A percentile compares a stretch with the other conserved stretches of the same genome.
These are phyloP conservation scores for Wallacemonas sp. DNA, from an alignment of 208 protist species.

Conservation along the genomic window DNA sequence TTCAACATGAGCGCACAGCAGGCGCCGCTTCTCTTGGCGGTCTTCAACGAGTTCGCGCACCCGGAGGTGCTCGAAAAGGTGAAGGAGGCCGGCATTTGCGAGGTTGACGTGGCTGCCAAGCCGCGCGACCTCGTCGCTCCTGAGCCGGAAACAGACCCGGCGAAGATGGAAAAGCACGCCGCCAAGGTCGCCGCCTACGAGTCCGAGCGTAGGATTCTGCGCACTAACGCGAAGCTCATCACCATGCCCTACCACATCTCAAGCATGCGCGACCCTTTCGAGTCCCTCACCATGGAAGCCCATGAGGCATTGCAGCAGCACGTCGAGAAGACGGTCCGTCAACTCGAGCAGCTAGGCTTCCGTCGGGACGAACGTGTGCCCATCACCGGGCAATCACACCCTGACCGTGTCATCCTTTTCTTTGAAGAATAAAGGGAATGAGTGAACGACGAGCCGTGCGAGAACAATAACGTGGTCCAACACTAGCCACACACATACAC, in stretches of 20 bases:
- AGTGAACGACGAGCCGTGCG: slow-evolving; percentile 9
- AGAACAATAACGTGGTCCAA: no score
- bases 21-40: slow-evolving; percentile 57
- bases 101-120: slow-evolving; percentile 47
- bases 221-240: slow-evolving; percentile 83
- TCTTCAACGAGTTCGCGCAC: slow-evolving; percentile 82
- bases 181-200: slow-evolving; percentile 38
- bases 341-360: slow-evolving; percentile 64
- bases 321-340: slow-evolving; percentile 43
- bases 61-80: slow-evolving; percentile 65
- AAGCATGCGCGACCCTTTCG: slow-evolving; percentile 36
- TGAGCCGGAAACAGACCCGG: slow-evolving; percentile 24
- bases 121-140: slow-evolving; percentile 17
- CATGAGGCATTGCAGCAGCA: slow-evolving; percentile 26
- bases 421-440: slow-evolving; percentile 29
- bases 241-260: slow-evolving; percentile 51
- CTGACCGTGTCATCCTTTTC: slow-evolving; percentile 78
- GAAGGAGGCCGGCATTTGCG: slow-evolving; percentile 47
- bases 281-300: slow-evolving; percentile 42
- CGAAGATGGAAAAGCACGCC: slow-evolving; percentile 9
- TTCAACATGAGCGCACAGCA: slow-evolving; percentile 1
- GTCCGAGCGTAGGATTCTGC: slow-evolving; percentile 54
- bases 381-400: slow-evolving; percentile 67
- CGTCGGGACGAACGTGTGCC: slow-evolving; percentile 52
- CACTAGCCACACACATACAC: background rate